Evolutionary conservation across 306 rosid species (phyloP), one percentile per base, ranked within the genome.

Genomic region (Quillaja saponaria): DNA sequence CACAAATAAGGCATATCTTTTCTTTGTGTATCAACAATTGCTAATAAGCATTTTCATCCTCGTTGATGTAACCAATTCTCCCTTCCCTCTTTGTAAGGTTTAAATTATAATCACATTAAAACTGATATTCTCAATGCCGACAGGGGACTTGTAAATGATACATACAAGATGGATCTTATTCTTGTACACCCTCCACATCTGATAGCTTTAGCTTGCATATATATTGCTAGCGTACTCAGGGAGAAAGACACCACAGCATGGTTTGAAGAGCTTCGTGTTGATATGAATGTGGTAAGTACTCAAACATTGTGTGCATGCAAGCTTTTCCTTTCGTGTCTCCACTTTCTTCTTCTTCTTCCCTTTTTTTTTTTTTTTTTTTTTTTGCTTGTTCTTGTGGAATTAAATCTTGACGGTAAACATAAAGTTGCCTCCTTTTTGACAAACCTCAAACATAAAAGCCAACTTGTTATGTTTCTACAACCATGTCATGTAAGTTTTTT

Each of bases 181-280:
- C 97, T 91, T 51, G 88, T 91, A 25, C 90, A 91, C 71, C 88
- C 97, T 55, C 97, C 97, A 10, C 96, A 91, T 77, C 83, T 88
- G 76, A 85, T 91, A 62, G 95, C 96, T 71, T 77, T 91, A 70
- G 97, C 97, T 55, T 86, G 97, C 85, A 79, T 91, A 71, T 88
- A 86, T 70, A 88, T 88, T 61, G 95, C 91, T 25, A 91, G 96
- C 21, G 97, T 84, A 7, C 79, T 78, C 42, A 71, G 76, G 74
- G 96, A 91, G 3, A 91, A 84, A 65, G 96, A 91, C 61, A 84
- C 90, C 52, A 88, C 96, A 42, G 85, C 84, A 11, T 91, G 96
- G 96, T 91, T 88, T 45, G 97, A 91, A 78, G 97, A 91, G 79
- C 95, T 91, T 56, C 95, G 78, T 31, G 92, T 88, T 34, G 97